A percentile compares a stretch with the other conserved stretches of the same genome.
Evolutionary conservation across 1,284 basidiomycete species (phyloP).

Genomic region (Butyriboletus regius): DNA sequence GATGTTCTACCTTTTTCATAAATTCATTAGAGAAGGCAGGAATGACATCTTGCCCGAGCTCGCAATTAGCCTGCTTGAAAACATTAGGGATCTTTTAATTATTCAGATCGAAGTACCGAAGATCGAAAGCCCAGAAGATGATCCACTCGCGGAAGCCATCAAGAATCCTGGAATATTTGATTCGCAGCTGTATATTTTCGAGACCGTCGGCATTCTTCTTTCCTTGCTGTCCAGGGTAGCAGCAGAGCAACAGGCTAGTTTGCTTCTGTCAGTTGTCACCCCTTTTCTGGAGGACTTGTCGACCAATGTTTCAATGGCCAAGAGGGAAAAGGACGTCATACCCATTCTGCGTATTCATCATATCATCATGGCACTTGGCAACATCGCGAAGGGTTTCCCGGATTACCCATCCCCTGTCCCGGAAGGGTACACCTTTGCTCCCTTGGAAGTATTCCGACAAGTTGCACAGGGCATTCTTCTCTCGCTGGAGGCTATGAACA

Average conservation of each 20-base stretch:
- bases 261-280: slow-evolving; percentile 73
- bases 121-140: slow-evolving; percentile 55
- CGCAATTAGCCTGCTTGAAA: slow-evolving; percentile 64
- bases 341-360: slow-evolving; percentile 90
- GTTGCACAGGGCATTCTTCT: slow-evolving; percentile 86
- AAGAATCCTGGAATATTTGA: slow-evolving; percentile 72
- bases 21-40: slow-evolving; percentile 82
- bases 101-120: slow-evolving; percentile 64
- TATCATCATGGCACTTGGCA: slow-evolving; percentile 88
- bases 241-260: slow-evolving; percentile 63
- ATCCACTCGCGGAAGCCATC: slow-evolving; percentile 75
- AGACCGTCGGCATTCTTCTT: slow-evolving; percentile 81
- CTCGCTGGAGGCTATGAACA: slow-evolving; percentile 81
- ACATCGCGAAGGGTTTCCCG: slow-evolving; percentile 95
- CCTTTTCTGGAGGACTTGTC: slow-evolving; percentile 78
- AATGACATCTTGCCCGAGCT: slow-evolving; percentile 74
- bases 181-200: slow-evolving; percentile 91
- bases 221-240: slow-evolving; percentile 63
- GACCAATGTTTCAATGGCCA: slow-evolving; percentile 53
- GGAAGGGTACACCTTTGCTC: slow-evolving; percentile 62
- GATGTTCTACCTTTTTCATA: slow-evolving; percentile 87
- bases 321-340: slow-evolving; percentile 56
- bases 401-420: slow-evolving; percentile 69
- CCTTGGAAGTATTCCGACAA: slow-evolving; percentile 76
- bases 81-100: slow-evolving; percentile 64